phyloP scores from a whole-genome alignment of 2,329 filamentous ascomycete species.

The Zasmidium citrigriseum region DNA sequence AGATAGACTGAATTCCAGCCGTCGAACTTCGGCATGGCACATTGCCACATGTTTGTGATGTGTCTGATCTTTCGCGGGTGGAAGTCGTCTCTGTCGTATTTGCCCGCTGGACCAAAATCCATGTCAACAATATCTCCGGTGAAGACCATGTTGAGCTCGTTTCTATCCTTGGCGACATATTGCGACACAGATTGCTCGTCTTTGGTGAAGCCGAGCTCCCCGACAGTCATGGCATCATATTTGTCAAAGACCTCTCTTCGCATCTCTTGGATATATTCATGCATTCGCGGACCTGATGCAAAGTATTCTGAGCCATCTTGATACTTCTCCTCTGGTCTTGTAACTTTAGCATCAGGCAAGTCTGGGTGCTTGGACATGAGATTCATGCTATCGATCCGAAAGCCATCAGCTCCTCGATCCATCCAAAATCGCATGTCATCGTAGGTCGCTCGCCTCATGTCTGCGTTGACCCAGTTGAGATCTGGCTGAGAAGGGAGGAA shows the following conservation, averaged over 20 bases:
- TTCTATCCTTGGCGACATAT: conserved; percentile 53
- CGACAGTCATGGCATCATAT: conserved; percentile 53
- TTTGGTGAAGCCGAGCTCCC: conserved; percentile 50
- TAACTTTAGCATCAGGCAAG: conserved; percentile 45
- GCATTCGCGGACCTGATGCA: conserved; percentile 40
- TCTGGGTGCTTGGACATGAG: conserved; percentile 46
- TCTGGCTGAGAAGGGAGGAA: conserved; percentile 50
- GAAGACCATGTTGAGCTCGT: conserved; percentile 70
- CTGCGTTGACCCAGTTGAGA: conserved; percentile 49
- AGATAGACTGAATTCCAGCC: conserved; percentile 67
- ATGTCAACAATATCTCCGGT: conserved; percentile 65
- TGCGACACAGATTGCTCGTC: conserved; percentile 32
- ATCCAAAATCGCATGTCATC: conserved; percentile 50
- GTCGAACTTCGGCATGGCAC: conserved; percentile 59
- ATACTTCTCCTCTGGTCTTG: conserved; percentile 20
- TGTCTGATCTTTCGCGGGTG: conserved; percentile 48
- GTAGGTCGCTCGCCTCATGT: conserved; percentile 45
- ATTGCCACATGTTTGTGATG: conserved; percentile 60
- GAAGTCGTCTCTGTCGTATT: conserved; percentile 54
- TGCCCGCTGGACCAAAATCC: conserved; percentile 45
- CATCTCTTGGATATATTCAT: conserved; percentile 52
- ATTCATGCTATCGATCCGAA: conserved; percentile 51
- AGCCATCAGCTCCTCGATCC: conserved; percentile 43
- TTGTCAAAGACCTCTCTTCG: conserved; percentile 42
- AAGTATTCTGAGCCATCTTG: conserved; percentile 21